These are phyloP conservation scores for Paratinospora sagittata DNA, from an alignment of 164 flowering plant species.

Conservation along the genomic window DNA sequence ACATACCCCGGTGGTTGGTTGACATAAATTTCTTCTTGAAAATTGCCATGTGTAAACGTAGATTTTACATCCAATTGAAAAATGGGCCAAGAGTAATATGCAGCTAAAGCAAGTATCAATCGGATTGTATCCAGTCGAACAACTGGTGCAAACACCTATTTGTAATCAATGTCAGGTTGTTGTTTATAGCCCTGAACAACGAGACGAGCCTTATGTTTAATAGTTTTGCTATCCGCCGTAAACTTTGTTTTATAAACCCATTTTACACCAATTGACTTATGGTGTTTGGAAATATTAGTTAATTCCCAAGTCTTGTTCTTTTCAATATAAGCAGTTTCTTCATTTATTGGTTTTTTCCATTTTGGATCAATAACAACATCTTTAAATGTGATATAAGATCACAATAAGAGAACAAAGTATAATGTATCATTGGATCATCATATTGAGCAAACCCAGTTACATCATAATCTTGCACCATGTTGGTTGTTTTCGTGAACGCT, in stretches of 20 bases:
- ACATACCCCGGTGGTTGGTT: not conserved
- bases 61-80: not conserved
- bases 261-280: not conserved
- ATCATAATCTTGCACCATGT: not conserved
- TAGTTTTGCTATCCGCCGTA: not conserved
- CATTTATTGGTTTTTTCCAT: not conserved
- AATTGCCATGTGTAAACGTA: not conserved
- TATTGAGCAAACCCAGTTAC: not conserved
- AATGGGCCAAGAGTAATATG: not conserved
- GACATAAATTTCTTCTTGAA: not conserved
- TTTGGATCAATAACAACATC: not conserved
- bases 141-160: not conserved
- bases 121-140: not conserved
- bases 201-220: not conserved
- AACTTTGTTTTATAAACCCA: not conserved
- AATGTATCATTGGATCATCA: not conserved
- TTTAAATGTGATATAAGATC: not conserved
- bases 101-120: not conserved
- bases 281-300: too few species aligned
- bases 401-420: not conserved
- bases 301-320: not conserved
- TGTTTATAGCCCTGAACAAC: not conserved
- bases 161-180: not conserved
- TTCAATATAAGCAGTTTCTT: not conserved
- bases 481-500: not conserved